Base-by-base conservation (phyloP, 2,329 filamentous ascomycete species). In the Clarireedia homoeocarpa region DNA sequence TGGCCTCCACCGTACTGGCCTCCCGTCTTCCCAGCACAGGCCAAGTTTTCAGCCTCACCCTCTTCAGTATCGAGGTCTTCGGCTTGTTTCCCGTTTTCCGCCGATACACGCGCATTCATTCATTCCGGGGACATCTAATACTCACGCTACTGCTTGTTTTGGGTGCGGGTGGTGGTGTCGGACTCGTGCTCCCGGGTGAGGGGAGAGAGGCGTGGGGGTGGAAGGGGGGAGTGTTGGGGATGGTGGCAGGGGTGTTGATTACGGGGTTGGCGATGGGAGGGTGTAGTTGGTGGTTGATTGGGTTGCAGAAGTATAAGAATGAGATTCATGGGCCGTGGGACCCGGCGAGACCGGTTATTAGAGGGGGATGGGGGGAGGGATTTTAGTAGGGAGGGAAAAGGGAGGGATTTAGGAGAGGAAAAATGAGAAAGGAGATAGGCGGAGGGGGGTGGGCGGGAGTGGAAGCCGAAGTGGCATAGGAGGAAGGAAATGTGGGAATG, bases 241-340 rank as follows among this genome's bases (percentile, higher is more conserved):
- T 89, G 61, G 71, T 92, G 1, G 75, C 95, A 5, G 89, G 89
- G 5, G 81, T 84, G n/a, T 66, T 92, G 9, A 76, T 90, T 23
- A 86, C 88, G 0, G 83, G 85, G 4, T 70, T 96, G 53, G 85
- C 84, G 2, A 95, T 96, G 83, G 94, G 92, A 1, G 86, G 91
- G 12, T 96, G 91, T 70, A 95, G 90, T 69, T 97, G 91, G 92
- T 97, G 94, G 91, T 74, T 99, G 61, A 97, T 99, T 67, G 89
- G 91, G 7, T 72, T 99, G 71, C 94, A 99, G 73, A 92, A 95
- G 74, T 99, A 97, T 73, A 99, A 99, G 77, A 97, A 97, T 70
- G 94, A 97, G 73, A 96, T 99, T 63, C 89, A 91, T 67, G 94
- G 94, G 45, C 94, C 94, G 1, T 99, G 94, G 94, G 94, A 99